These are phyloP conservation scores for Nannochloropsis gaditana DNA, from an alignment of 108 stramenopile genomes.

Conservation along the genomic window DNA sequence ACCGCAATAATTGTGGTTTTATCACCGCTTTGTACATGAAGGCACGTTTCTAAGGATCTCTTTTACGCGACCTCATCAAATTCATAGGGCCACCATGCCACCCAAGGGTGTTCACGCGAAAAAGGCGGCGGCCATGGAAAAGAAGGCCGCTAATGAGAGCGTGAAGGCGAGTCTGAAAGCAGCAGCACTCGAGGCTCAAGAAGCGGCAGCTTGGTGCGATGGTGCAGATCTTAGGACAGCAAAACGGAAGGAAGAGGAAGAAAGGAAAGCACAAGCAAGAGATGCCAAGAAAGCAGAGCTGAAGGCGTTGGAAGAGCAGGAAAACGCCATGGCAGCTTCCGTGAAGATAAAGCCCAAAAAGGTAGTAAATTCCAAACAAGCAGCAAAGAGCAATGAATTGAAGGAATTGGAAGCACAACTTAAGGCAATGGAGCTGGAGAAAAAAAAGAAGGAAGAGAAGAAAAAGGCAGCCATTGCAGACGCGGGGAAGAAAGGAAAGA, in stretches of 20 bases:
- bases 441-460: slow-evolving; percentile 24
- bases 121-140: slow-evolving; percentile 27
- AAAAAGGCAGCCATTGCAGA: background rate
- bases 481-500: slow-evolving; percentile 29
- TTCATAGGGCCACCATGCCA: background rate
- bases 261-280: slow-evolving; percentile 26
- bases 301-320: slow-evolving; percentile 23
- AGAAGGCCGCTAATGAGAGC: slow-evolving; percentile 21
- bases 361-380: slow-evolving; percentile 12
- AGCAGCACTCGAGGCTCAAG: slow-evolving; percentile 22
- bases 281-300: slow-evolving; percentile 27
- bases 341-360: background rate
- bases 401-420: slow-evolving; percentile 12
- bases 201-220: slow-evolving; percentile 32
- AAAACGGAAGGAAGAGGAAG: slow-evolving; percentile 21
- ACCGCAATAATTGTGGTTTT: too few relatives aligned
- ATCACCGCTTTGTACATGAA: too few relatives aligned
- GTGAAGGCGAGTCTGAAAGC: slow-evolving; percentile 10
- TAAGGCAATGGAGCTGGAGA: slow-evolving; percentile 21
- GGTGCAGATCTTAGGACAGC: slow-evolving; percentile 22
- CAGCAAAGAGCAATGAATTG: slow-evolving; percentile 9
- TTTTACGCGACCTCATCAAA: too few relatives aligned
- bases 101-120: background rate
- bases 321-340: slow-evolving; percentile 4
- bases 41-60: too few relatives aligned